Evolutionary conservation across 2,329 filamentous ascomycete genomes (phyloP), one percentile per base, ranked within the genome.

Genomic region (Sordariomycetes sp.): DNA sequence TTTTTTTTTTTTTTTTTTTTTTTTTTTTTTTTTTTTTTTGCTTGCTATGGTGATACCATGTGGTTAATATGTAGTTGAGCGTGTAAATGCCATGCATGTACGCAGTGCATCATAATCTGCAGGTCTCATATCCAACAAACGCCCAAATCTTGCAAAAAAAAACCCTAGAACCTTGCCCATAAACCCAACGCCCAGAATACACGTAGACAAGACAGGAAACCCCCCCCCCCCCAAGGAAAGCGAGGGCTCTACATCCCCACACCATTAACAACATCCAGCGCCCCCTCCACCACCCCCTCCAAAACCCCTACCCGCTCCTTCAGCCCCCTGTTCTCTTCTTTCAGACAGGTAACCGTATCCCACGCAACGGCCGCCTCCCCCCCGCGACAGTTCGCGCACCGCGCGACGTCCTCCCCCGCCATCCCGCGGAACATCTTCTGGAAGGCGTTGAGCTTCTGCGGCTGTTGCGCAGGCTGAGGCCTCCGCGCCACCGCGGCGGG

Each of bases 341-440:
- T 72, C 59, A 86, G 68, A 53, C 84, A 61, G 56, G 76, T 75
- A n/a, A 84, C 82, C 3, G 82, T 84, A 63, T 85, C 77, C 82
- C 82, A 86, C 4, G 82, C 82, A 42, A 81, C 73, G 61, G 79
- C 81, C 13, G 78, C 73, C 56, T 80, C 77, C 62, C 77, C 76
- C 13, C 82, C 81, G 56, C 74, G 68, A 65, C 83, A 85, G 62
- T 84, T 85, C 36, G 67, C 63, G 62, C 82, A 85, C 64, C 65
- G 66, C 36, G 62, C 63, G 22, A 61, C 62, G 20, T 61, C 55
- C 52, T 72, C 70, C 13, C 71, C 70, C 1, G 77, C 64, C 5
- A 72, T 69, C n/a, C 70, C 70, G 62, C 69, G 70, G 60, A 74
- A 69, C 6, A 74, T 64, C 62, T 74, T 74, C 62, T 73, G 72